phyloP scores from a whole-genome alignment of 1,284 basidiomycete genomes.

The Leccinum pallidistipes region DNA sequence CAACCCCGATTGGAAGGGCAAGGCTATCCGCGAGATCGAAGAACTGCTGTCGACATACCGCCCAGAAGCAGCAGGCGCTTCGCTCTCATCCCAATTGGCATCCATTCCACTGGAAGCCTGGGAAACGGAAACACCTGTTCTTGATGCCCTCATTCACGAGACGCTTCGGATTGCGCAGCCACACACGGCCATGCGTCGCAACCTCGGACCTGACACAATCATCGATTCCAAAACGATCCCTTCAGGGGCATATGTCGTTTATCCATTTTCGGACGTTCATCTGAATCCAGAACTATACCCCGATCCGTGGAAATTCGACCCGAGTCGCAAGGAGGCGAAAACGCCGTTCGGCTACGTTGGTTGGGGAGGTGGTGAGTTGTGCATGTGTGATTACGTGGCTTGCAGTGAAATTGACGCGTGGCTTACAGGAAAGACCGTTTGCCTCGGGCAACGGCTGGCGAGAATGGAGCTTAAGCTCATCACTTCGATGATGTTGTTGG shows the following conservation, averaged over 20 bases:
- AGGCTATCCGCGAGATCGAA: slow-evolving; percentile 59
- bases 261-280: slow-evolving; percentile 76
- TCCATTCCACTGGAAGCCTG: slow-evolving; percentile 64
- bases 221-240: slow-evolving; percentile 66
- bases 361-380: slow-evolving; percentile 68
- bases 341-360: slow-evolving; percentile 63
- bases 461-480: slow-evolving; percentile 69
- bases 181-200: slow-evolving; percentile 74
- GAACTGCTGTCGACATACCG: slow-evolving; percentile 54
- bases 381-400: slow-evolving; percentile 23
- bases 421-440: slow-evolving; percentile 58
- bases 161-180: slow-evolving; percentile 75
- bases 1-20: slow-evolving; percentile 59
- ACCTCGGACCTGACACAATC: slow-evolving; percentile 64
- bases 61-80: slow-evolving; percentile 18
- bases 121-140: slow-evolving; percentile 64
- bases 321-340: slow-evolving; percentile 50
- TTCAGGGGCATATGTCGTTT: slow-evolving; percentile 68
- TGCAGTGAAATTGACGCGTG: slow-evolving; percentile 16
- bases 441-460: slow-evolving; percentile 70
- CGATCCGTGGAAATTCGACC: slow-evolving; percentile 74
- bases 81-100: slow-evolving; percentile 51
- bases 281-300: slow-evolving; percentile 66
- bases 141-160: slow-evolving; percentile 70
- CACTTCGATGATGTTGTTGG: slow-evolving; percentile 60